A percentile compares a stretch with the other conserved stretches of the same genome.
Conservation (phyloP, 768 basidiomycete species). For the Trametes cinnabarina region DNA sequence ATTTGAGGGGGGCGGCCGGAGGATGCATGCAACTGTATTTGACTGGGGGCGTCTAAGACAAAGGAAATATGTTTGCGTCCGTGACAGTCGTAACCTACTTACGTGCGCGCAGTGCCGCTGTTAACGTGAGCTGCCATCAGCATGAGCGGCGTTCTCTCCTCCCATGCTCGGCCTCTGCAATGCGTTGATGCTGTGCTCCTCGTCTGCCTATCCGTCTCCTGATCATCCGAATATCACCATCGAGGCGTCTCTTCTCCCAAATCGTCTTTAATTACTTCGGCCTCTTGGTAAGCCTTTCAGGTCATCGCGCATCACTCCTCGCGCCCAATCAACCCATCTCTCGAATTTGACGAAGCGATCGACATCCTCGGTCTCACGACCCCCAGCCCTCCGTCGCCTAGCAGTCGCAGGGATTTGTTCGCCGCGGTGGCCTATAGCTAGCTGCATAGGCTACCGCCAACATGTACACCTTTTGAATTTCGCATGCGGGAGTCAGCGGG, state of each 20-base stretch:
- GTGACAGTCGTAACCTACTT: not conserved
- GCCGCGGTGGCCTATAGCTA: not conserved
- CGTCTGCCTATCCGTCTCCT: not conserved
- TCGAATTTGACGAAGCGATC: constrained; percentile 18
- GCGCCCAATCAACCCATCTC: constrained; percentile 6
- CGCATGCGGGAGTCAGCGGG: not conserved
- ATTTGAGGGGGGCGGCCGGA: constrained; percentile 11
- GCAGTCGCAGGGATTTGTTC: not conserved
- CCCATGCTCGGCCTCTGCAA: constrained; percentile 3
- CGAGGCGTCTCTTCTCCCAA: not conserved
- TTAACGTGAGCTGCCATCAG: constrained; percentile 18
- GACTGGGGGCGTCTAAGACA: constrained; percentile 18
- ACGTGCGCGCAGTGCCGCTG: not conserved
- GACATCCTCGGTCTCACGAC: constrained; percentile 12
- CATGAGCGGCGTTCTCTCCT: constrained; percentile 14
- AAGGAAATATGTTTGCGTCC: constrained; percentile 13
- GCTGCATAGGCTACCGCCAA: not conserved
- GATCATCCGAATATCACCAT: constrained; percentile 5
- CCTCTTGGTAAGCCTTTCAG: not conserved
- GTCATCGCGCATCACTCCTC: not conserved
- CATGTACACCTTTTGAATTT: not conserved
- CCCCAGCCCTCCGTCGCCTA: not conserved
- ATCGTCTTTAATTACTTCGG: not conserved
- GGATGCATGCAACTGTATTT: constrained; percentile 17
- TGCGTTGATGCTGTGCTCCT: constrained; percentile 13